Base-by-base conservation (phyloP, 2,329 filamentous ascomycete genomes). In the Aspergillus niger region DNA sequence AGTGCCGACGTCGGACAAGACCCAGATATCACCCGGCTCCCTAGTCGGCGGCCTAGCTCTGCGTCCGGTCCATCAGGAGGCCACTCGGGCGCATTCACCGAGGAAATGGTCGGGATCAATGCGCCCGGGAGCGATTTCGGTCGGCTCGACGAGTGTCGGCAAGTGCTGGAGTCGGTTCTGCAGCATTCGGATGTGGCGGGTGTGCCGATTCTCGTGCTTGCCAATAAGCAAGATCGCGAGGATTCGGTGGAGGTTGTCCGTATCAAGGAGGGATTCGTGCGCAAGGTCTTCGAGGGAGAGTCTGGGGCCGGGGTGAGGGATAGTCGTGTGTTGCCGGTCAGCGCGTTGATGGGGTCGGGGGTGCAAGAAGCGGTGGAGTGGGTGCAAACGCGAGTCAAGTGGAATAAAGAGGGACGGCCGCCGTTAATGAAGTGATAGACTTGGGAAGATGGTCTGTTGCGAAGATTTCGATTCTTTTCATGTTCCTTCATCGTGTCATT, bases 321-420 rank as follows among this genome's bases (percentile, higher is more conserved):
- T 79, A 96, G 91, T 72, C 84, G 95, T 62, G 95, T 98, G 15
- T 77, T 99, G 72, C 92, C 95, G 6, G 88, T 97, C 63, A 96
- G 91, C 74, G 95, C 95, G n/a, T 79, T 99, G 72, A 94, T 77
- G 66, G 82, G 81, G 3, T 89, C 89, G 0, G 95, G 95, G 2
- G 95, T 99, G 2, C 87, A 87, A 71, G 95, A 98, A 80, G 94
- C 95, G 1, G 90, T 99, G n/a, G 95, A 98, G 72, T 99, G 95
- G 95, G 82, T 99, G 61, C 88, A 91, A 73, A 94, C 89, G 67
- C 83, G 95, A 63, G 92, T 98, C 28, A 92, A 91, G 77, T 98
- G 95, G 92, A 98, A 98, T 75, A 97, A 95, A 79, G 94, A 97
- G 77, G 89, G 87, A 4, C 84, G 95, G 63, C 93, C 94, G 64